Percentiles rank a stretch among this genome's conserved stretches.
Evolutionary conservation across 805 yeast genomes (phyloP).

Genomic region (Myxozyma neotropica): DNA sequence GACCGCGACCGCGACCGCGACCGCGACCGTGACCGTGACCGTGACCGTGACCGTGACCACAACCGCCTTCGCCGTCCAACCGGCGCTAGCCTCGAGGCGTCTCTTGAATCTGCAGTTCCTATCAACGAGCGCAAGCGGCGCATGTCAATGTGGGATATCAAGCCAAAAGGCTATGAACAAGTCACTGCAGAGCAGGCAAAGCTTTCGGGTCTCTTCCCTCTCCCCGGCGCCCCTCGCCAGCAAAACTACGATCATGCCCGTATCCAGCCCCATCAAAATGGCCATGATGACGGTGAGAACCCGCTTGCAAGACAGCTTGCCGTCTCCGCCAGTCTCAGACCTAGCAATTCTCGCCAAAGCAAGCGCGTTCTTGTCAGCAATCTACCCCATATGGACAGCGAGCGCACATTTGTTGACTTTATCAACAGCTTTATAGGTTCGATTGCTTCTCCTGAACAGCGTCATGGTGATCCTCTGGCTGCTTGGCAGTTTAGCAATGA

Average conservation of each 20-base stretch:
- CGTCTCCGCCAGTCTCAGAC: constrained; percentile 21
- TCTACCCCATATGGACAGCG: constrained; percentile 23
- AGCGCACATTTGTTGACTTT: constrained; percentile 20
- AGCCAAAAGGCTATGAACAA: constrained; percentile 72
- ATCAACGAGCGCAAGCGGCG: constrained; percentile 56
- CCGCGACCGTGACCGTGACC: constrained; percentile 30
- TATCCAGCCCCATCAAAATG: constrained; percentile 18
- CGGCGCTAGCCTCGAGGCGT: constrained; percentile 30
- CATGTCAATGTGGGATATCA: constrained; percentile 66
- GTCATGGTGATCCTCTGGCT: constrained; percentile 14
- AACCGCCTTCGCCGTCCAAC: constrained; percentile 3
- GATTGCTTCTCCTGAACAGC: constrained; percentile 13
- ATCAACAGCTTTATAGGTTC: constrained; percentile 28
- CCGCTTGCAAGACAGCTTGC: constrained; percentile 23
- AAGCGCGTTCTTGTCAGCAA: constrained; percentile 31
- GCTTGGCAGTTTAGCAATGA: constrained; percentile 28
- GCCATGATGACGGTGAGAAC: constrained; percentile 6
- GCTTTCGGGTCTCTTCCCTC: constrained; percentile 73
- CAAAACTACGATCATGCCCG: constrained; percentile 25
- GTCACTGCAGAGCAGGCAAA: constrained; percentile 78
- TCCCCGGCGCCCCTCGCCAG: constrained; percentile 60
- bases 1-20: constrained; percentile 16
- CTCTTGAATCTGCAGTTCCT: constrained; percentile 48
- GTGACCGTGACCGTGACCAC: constrained; percentile 16
- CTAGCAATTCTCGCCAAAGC: constrained; percentile 33